Evolutionary conservation across 768 basidiomycete species (phyloP).

Genomic region (Tylopilus rubrobrunneus): DNA sequence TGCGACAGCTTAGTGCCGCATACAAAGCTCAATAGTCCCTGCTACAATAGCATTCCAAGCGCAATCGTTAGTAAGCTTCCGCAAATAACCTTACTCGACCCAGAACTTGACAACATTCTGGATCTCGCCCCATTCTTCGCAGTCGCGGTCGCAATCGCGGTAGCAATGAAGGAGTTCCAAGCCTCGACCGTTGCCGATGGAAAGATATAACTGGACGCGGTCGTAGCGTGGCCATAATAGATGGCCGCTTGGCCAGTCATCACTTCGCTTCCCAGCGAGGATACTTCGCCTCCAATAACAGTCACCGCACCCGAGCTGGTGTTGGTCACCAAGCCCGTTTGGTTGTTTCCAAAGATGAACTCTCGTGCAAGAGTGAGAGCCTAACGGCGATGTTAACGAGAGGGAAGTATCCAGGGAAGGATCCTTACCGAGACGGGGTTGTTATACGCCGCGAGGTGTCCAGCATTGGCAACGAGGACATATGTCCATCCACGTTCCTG

Average conservation of each 20-base stretch:
- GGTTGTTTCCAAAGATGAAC: slow-evolving; percentile 63
- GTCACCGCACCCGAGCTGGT: slow-evolving; percentile 1
- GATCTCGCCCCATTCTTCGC: too few species aligned
- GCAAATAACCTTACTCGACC: too few species aligned
- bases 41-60: too few species aligned
- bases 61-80: too few species aligned
- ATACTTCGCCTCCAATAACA: slow-evolving; percentile 48
- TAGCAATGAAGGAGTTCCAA: slow-evolving; percentile 43
- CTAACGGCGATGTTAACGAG: slow-evolving; percentile 30
- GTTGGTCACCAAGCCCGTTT: slow-evolving; percentile 16
- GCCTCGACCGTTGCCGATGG: too few species aligned
- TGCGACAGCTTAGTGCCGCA: too few species aligned
- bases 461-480: slow-evolving; percentile 32
- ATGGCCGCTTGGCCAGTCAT: slow-evolving; percentile 27
- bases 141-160: slow-evolving; percentile 24
- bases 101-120: too few species aligned
- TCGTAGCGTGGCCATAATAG: too few species aligned
- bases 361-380: slow-evolving; percentile 58
- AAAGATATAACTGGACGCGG: too few species aligned
- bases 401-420: neutral
- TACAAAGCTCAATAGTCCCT: too few species aligned
- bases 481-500: slow-evolving; percentile 65
- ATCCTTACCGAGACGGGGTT: slow-evolving; percentile 41
- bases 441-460: slow-evolving; percentile 34
- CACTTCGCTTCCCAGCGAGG: slow-evolving; percentile 42